Conservation (phyloP, 345 rosid species). For the Populus davidiana region DNA sequence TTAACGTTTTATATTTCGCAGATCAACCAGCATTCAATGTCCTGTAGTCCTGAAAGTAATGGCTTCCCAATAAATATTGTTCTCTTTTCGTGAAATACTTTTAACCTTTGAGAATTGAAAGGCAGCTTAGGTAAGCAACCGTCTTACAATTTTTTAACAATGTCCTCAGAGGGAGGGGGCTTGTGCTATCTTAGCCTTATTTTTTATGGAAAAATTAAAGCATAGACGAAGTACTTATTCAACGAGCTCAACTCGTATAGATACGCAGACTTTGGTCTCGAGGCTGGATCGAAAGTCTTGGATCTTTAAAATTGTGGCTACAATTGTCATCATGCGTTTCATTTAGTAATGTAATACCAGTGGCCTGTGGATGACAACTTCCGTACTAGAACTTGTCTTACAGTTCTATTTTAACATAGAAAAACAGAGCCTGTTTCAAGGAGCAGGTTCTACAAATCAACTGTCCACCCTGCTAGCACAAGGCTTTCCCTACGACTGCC, state of each 20-base stretch:
- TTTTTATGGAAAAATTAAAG: neutral
- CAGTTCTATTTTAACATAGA: neutral
- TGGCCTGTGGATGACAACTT: no score
- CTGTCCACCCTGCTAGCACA: neutral
- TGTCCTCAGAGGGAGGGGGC: neutral
- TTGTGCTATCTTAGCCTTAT: neutral
- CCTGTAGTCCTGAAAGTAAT: no score
- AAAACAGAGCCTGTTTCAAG: neutral
- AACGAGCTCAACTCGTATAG: neutral
- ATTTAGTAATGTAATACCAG: no score
- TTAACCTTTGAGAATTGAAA: neutral
- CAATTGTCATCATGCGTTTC: neutral
- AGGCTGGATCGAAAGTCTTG: neutral
- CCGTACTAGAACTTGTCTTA: no score
- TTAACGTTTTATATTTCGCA: neutral
- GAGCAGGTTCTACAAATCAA: neutral
- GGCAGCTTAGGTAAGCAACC: neutral
- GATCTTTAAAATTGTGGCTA: neutral
- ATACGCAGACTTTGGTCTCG: neutral
- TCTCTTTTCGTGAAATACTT: neutral
- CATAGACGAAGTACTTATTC: neutral
- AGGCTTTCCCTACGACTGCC: neutral
- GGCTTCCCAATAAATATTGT: neutral
- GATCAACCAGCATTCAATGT: no score
- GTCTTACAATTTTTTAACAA: neutral